Conservation (phyloP, 2,329 filamentous ascomycete genomes). For the Furcasterigmium furcatum region DNA sequence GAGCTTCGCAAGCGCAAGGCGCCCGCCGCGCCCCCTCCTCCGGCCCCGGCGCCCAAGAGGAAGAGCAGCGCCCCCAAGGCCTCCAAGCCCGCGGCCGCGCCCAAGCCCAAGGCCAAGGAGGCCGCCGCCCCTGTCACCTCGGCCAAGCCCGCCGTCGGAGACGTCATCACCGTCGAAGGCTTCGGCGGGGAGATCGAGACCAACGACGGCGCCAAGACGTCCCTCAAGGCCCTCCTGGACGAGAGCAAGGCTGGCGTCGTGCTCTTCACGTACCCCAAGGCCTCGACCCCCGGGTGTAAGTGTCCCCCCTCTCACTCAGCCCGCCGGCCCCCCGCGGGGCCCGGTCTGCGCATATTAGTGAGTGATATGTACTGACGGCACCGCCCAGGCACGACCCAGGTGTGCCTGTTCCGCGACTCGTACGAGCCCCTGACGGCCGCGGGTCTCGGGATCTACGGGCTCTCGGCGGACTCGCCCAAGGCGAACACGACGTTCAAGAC, state of each 20-base stretch:
- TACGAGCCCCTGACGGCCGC: conserved; percentile 72
- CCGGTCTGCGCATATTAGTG: too few relatives aligned
- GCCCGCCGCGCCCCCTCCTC: conserved; percentile 39
- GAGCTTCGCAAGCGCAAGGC: conserved; percentile 62
- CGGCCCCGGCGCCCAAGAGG: conserved; percentile 25
- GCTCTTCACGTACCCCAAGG: conserved; percentile 93
- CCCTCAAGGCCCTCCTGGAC: conserved; percentile 75
- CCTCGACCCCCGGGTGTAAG: conserved; percentile 92
- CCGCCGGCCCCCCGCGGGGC: too few relatives aligned
- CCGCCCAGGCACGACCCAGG: conserved; percentile 80
- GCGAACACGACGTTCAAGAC: conserved; percentile 90
- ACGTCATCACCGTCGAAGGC: conserved; percentile 51
- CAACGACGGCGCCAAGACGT: conserved; percentile 78
- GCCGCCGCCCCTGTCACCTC: conserved; percentile 26
- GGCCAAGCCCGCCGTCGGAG: conserved; percentile 48
- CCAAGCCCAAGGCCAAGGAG: conserved; percentile 31
- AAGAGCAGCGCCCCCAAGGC: conserved; percentile 34
- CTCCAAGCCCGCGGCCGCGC: conserved; percentile 32
- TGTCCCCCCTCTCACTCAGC: conserved; percentile 7
- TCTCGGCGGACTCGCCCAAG: conserved; percentile 84
- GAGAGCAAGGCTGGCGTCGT: conserved; percentile 84
- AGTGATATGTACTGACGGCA: neutral
- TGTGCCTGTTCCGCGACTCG: conserved; percentile 86
- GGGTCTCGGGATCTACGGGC: conserved; percentile 84
- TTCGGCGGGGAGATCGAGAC: conserved; percentile 76